Evolutionary conservation across 176 grass and related monocot genomes (phyloP), one percentile per base, ranked within the genome.

Genomic region (Eragrostis curvula): DNA sequence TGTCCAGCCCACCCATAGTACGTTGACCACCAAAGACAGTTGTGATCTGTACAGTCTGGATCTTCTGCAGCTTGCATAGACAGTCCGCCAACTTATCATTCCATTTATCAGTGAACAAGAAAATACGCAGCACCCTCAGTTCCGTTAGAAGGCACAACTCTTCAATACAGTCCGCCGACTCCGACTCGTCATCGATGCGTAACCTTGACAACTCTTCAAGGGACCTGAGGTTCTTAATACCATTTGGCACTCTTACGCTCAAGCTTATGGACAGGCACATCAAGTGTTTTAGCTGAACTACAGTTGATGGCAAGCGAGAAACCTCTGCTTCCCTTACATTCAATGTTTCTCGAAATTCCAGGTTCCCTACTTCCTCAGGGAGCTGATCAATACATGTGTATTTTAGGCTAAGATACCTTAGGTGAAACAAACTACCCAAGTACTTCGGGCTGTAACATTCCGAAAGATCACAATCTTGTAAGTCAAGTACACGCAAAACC

Each of bases 1-100:
- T 29, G 41, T 64, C 77, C 77, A 79, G 25, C 45, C 27, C 7
- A 24, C 24, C 1, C 1, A 12, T 10, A 9, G 17, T 20, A 5
- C 23, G 41, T 30, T 16, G 2, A 9, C 5, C 32, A 36, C 32
- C 49, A 56, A 1, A 0, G 1, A 3, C 0, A 0, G 10, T 0
- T 27, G 9, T 4, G 6, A 25, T 56, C 24, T 0, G 0, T n/a
- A 81, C 25, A 1, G 0, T 6, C 1, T 16, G 17, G 12, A 81
- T 20, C 2, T 71, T 59, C 3, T 13, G 24, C 1, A 81, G 17
- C 3, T 36, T 59, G 40, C 40, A 0, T 20, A 70, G 12, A 3
- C n/a, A 45, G 29, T 45, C 9, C 9, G 8, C 5, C 14, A 28
- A 2, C 3, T 21, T 13, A 0, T 12, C 1, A 0, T 68, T 0